Conservation (phyloP, 2,329 filamentous ascomycete species). For the Colletotrichum sp. region DNA sequence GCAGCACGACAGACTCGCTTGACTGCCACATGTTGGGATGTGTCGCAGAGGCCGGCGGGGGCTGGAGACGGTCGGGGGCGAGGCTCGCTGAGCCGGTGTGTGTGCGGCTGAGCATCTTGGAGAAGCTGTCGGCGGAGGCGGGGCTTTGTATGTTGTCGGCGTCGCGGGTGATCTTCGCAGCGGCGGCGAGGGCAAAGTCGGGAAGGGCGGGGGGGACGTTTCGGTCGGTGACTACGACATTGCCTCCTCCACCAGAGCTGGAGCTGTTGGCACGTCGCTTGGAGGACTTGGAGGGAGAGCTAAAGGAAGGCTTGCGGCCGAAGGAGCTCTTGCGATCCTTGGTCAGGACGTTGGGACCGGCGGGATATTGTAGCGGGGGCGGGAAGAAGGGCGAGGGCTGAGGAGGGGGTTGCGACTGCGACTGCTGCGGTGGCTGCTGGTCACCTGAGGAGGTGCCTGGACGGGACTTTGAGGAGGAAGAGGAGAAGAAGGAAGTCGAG, state of each 20-base stretch:
- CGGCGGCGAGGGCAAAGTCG: slow-evolving; percentile 56
- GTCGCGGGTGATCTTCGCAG: slow-evolving; percentile 46
- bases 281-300: slow-evolving; percentile 35
- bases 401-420: slow-evolving; percentile 20
- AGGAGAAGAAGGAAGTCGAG: slow-evolving; percentile 40
- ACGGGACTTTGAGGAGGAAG: slow-evolving; percentile 31
- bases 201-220: slow-evolving; percentile 58
- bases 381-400: slow-evolving; percentile 20
- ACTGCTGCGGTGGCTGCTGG: slow-evolving; percentile 14
- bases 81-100: slow-evolving; percentile 39
- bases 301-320: slow-evolving; percentile 59
- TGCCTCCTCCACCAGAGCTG: slow-evolving; percentile 43
- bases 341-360: slow-evolving; percentile 34
- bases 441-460: slow-evolving; percentile 24
- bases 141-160: slow-evolving; percentile 31
- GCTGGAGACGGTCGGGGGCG: slow-evolving; percentile 29
- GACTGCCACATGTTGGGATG: slow-evolving; percentile 32
- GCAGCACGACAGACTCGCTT: slow-evolving; percentile 53
- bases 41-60: slow-evolving; percentile 28
- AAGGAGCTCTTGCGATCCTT: slow-evolving; percentile 60
- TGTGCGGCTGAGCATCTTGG: slow-evolving; percentile 50
- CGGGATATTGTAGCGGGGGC: slow-evolving; percentile 22
- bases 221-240: slow-evolving; percentile 48
- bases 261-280: slow-evolving; percentile 48
- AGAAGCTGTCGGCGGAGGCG: slow-evolving; percentile 38